Base-by-base conservation (phyloP, 83 land plant species). In the Larix sibirica region DNA sequence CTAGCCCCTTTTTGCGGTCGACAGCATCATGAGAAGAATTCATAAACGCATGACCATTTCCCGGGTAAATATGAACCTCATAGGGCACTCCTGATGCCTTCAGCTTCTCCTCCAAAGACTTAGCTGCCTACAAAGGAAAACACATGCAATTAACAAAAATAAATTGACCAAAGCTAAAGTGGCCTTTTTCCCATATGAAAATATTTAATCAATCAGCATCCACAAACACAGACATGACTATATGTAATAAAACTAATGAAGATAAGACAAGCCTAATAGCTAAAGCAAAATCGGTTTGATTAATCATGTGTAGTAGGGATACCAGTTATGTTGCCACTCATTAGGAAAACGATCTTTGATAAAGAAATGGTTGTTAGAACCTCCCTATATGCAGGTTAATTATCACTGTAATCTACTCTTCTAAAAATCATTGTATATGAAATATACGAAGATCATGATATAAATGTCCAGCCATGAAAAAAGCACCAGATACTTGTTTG, bases 11-110 rank as follows among this genome's bases (percentile, higher is more conserved):
- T 79, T 94, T 93, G 80, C 99, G 93, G 86, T 91, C 62, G n/a
- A 91, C 80, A 1, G 88, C 99, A 13, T 95, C 96, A 0, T 88
- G 86, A 16, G 99, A 97, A 6, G 79, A 82, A 83, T 97, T 95
- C 99, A 97, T 90, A 83, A 97, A 97, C 12, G 99, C 99, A 86
- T 97, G 99, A 24, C 84, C 94, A 59, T 36, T 73, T 14, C 90
- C 92, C 2, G 96, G 92, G 83, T 97, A 97, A 3, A 95, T 89
- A 79, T 93, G 88, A 9, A 97, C 92, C 85, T 95, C 96, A 59
- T 76, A 68, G 38, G 92, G 92, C 44, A 95, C 90, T 60, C 91
- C 95, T 1, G 93, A 79, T 61, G 86, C 86, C 84, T 95, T 89
- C 81, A 97, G 88, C 85, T 97, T 95, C 79, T 95, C 96, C 81